Percentiles rank a stretch among this genome's conserved stretches.
phyloP scores from a whole-genome alignment of 2,329 filamentous ascomycete species.

The Dothistroma septosporum region DNA sequence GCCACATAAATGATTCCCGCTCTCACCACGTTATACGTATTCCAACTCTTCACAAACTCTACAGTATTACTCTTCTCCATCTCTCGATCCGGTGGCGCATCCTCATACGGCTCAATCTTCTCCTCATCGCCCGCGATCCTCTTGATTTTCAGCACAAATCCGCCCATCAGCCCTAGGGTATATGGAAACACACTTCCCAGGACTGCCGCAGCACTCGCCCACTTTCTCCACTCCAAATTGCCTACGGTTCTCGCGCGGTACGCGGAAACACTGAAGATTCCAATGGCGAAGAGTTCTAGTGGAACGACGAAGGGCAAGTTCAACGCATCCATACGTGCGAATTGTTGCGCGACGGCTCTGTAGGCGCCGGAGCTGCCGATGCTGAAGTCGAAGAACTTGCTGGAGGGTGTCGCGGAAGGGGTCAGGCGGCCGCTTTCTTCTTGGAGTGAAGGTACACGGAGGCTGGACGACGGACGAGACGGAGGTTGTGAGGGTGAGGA shows the following conservation, averaged over 20 bases:
- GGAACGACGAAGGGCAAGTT: conserved; percentile 24
- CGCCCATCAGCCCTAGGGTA: conserved; percentile 24
- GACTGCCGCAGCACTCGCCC: conserved; percentile 23
- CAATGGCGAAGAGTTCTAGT: conserved; percentile 23
- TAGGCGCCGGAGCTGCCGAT: conserved; percentile 23
- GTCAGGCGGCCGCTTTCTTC: conserved; percentile 20
- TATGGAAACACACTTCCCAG: conserved; percentile 25
- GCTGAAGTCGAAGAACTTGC: conserved; percentile 16
- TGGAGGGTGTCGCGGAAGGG: conserved; percentile 16
- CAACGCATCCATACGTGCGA: conserved; percentile 22
- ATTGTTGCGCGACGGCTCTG: conserved; percentile 29
- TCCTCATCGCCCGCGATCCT: conserved; percentile 28
- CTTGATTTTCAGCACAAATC: conserved; percentile 27
- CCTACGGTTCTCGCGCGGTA: conserved; percentile 14
- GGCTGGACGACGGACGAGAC: conserved; percentile 9
- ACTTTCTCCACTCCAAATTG: conserved; percentile 17
- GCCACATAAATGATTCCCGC: conserved; percentile 19
- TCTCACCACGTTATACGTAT: conserved; percentile 18
- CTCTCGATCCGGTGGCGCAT: conserved; percentile 29
- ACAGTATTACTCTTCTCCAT: conserved; percentile 30
- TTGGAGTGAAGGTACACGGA: conserved; percentile 13
- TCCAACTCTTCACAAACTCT: conserved; percentile 26
- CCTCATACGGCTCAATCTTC: conserved; percentile 31
- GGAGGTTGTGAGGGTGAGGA: background rate
- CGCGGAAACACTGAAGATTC: conserved; percentile 22